Percentiles rank a stretch among this genome's conserved stretches.
Evolutionary conservation across 2,329 filamentous ascomycete species (phyloP).

Genomic region (Periconia macrospinosa): DNA sequence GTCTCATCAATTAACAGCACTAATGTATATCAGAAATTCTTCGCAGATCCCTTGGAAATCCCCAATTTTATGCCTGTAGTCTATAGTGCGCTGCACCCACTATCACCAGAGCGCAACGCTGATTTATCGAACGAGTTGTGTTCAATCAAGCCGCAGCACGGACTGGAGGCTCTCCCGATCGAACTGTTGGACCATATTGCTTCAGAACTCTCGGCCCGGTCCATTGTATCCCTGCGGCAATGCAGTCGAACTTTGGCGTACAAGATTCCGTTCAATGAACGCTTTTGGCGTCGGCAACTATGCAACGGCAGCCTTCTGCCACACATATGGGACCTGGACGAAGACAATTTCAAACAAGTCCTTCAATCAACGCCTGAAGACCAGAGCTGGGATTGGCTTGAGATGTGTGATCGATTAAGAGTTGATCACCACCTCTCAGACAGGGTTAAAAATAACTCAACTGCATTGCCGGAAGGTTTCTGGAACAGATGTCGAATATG

Average conservation of each 20-base stretch:
- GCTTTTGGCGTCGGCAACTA: conserved; percentile 29
- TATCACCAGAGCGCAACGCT: neutral
- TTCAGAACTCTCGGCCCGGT: conserved; percentile 14
- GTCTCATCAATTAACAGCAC: neutral
- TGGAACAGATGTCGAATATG: conserved; percentile 33
- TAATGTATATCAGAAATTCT: conserved; percentile 21
- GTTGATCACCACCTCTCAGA: conserved; percentile 14
- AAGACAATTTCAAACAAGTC: conserved; percentile 7
- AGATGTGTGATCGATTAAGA: conserved; percentile 16
- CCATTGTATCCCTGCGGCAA: conserved; percentile 20
- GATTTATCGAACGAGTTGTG: neutral
- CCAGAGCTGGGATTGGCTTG: conserved; percentile 20
- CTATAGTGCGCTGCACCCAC: conserved; percentile 10
- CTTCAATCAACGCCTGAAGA: neutral
- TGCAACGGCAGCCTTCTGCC: conserved; percentile 20
- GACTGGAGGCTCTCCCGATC: conserved; percentile 18
- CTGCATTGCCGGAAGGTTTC: conserved; percentile 18
- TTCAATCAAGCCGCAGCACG: neutral
- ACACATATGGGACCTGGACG: conserved; percentile 29
- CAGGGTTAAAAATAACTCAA: conserved; percentile 11
- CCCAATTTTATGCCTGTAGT: conserved; percentile 12
- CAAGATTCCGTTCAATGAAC: conserved; percentile 22
- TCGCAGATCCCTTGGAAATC: conserved; percentile 21
- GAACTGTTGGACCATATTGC: conserved; percentile 22
- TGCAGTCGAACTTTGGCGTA: conserved; percentile 19